Percentiles rank a stretch among this genome's conserved stretches.
These are phyloP conservation scores for Phyllosticta citriasiana DNA, from an alignment of 2,329 filamentous ascomycete species.

Conservation along the genomic window DNA sequence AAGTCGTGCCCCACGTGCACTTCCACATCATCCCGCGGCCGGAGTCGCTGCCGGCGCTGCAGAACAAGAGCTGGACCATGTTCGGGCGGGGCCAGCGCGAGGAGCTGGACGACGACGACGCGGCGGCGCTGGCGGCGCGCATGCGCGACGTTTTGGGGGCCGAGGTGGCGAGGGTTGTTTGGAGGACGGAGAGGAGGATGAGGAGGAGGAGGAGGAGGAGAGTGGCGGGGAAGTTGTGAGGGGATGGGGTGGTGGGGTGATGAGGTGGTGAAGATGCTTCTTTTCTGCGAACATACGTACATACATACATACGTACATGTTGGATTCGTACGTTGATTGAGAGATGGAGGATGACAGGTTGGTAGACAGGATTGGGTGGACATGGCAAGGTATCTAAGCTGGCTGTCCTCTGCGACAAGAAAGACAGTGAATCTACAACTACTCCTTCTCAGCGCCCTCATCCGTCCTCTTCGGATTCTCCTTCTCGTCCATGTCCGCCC, in stretches of 20 bases:
- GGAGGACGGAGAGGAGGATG: too few relatives aligned
- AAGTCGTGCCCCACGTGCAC: slow-evolving; percentile 88
- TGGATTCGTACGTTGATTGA: not conserved
- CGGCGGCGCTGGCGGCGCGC: slow-evolving; percentile 46
- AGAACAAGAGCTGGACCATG: slow-evolving; percentile 64
- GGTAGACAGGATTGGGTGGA: too few relatives aligned
- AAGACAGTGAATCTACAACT: not conserved
- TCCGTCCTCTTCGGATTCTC: slow-evolving; percentile 22
- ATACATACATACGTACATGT: not conserved
- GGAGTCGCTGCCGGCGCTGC: slow-evolving; percentile 39
- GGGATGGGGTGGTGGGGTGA: too few relatives aligned
- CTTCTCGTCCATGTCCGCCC: slow-evolving; percentile 71
- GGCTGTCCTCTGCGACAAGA: too few relatives aligned
- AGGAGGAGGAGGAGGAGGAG: not conserved
- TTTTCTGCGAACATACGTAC: not conserved
- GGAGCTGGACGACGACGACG: slow-evolving; percentile 70
- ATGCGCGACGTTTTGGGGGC: slow-evolving; percentile 31
- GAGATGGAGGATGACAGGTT: not conserved
- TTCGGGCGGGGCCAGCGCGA: slow-evolving; percentile 64
- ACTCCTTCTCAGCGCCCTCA: not conserved
- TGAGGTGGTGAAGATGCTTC: not conserved
- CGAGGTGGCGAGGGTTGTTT: slow-evolving; percentile 22
- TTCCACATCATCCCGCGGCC: slow-evolving; percentile 90
- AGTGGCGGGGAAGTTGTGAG: not conserved
- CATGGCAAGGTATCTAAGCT: too few relatives aligned